phyloP scores from a whole-genome alignment of 257 asterid species.

The Ophiorrhiza pumila region DNA sequence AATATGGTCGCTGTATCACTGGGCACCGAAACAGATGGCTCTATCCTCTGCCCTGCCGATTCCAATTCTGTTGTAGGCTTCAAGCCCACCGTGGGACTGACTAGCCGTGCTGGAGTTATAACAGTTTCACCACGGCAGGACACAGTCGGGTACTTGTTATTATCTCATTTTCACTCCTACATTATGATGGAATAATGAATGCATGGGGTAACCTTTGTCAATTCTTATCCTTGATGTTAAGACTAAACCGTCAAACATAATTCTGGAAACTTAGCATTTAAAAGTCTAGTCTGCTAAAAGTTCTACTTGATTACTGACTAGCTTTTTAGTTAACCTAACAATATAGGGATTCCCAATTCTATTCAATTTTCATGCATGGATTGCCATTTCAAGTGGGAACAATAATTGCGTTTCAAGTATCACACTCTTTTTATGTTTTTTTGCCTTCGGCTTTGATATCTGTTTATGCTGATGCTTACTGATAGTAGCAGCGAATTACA shows the following conservation, averaged over 20 bases:
- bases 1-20: conserved; percentile 60
- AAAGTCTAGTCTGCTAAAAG: not conserved
- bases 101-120: conserved; percentile 69
- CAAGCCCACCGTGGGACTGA: conserved; percentile 73
- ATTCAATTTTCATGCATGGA: not conserved
- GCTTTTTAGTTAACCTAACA: not conserved
- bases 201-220: not conserved
- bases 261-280: not conserved
- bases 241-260: not conserved
- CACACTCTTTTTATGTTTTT: too few relatives aligned
- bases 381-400: not conserved
- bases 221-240: not conserved
- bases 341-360: not conserved
- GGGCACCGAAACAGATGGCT: conserved; percentile 76
- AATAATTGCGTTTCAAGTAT: not conserved
- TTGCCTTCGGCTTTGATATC: not conserved
- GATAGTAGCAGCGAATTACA: conserved; percentile 13
- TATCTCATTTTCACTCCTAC: not conserved
- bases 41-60: conserved; percentile 65
- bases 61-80: conserved; percentile 58
- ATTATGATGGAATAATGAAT: not conserved
- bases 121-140: conserved; percentile 63
- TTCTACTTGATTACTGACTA: not conserved
- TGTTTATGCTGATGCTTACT: not conserved
- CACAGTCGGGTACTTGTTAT: conserved; percentile 48